phyloP scores from a whole-genome alignment of 1,284 basidiomycete genomes.

The Rhizoctonia solani region DNA sequence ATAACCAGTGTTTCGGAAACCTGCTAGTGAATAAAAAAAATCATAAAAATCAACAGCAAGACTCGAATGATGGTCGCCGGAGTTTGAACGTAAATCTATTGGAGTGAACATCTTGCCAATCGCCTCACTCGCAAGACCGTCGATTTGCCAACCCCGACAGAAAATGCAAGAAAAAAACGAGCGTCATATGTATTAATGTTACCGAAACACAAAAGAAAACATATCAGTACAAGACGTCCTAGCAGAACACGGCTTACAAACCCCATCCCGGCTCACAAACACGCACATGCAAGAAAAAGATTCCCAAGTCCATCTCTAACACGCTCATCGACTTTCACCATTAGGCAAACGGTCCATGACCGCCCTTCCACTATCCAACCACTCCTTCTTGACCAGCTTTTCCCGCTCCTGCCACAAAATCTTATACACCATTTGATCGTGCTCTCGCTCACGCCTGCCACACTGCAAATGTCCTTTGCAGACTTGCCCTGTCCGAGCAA shows the following conservation, averaged over 20 bases:
- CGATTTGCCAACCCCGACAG: neutral
- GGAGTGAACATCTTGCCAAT: too few relatives aligned
- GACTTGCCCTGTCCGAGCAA: constrained; percentile 76
- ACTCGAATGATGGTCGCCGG: too few relatives aligned
- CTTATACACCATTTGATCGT: constrained; percentile 90
- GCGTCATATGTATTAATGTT: constrained; percentile 24
- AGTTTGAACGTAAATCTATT: too few relatives aligned
- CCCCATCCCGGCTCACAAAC: too few relatives aligned
- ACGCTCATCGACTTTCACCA: constrained; percentile 21
- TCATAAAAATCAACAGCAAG: too few relatives aligned
- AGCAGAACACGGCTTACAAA: neutral
- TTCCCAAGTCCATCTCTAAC: neutral
- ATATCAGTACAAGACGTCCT: constrained; percentile 8
- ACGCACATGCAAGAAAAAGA: too few relatives aligned
- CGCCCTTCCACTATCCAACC: constrained; percentile 78
- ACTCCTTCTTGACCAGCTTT: constrained; percentile 77
- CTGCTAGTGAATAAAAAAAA: too few relatives aligned
- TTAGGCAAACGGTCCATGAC: constrained; percentile 55
- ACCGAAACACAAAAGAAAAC: neutral
- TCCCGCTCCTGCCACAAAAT: constrained; percentile 70
- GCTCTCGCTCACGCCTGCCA: constrained; percentile 97
- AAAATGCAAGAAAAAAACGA: neutral
- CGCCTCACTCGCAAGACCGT: too few relatives aligned
- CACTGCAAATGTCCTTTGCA: constrained; percentile 84
- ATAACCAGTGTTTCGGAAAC: too few relatives aligned